Evolutionary conservation across 2,329 filamentous ascomycete genomes (phyloP).

Genomic region (Xylariaceae sp.): DNA sequence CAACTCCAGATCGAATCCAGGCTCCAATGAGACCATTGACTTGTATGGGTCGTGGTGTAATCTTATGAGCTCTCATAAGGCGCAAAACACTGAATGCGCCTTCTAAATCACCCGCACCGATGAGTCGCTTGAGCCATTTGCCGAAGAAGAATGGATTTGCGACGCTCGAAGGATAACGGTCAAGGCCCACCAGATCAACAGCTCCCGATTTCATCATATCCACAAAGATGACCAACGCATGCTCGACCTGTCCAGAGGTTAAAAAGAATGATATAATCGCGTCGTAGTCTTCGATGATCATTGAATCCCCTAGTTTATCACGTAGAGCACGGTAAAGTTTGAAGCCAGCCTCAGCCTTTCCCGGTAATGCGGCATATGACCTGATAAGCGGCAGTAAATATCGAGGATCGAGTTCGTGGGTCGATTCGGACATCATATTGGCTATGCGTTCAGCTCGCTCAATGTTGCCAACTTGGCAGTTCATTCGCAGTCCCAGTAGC

Average conservation of each 20-base stretch:
- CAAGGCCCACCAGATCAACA: constrained; percentile 42
- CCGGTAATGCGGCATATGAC: constrained; percentile 53
- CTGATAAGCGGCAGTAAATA: constrained; percentile 65
- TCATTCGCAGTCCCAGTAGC: constrained; percentile 62
- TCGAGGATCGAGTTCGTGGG: constrained; percentile 45
- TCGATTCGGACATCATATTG: constrained; percentile 45
- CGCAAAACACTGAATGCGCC: constrained; percentile 68
- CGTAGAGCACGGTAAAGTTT: constrained; percentile 60
- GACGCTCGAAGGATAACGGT: constrained; percentile 43
- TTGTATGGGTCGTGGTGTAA: constrained; percentile 66
- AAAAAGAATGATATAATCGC: constrained; percentile 66
- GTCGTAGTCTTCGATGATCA: constrained; percentile 73
- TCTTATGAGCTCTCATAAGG: constrained; percentile 65
- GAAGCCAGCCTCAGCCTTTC: constrained; percentile 56
- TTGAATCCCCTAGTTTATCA: constrained; percentile 51
- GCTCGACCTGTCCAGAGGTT: constrained; percentile 56
- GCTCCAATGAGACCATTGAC: constrained; percentile 78
- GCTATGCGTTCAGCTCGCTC: constrained; percentile 54
- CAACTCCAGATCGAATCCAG: constrained; percentile 61
- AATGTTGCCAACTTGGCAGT: constrained; percentile 52
- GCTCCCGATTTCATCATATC: constrained; percentile 75
- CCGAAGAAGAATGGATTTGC: constrained; percentile 78
- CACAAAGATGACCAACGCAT: constrained; percentile 71
- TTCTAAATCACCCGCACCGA: constrained; percentile 64
- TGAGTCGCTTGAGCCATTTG: constrained; percentile 82